A percentile compares a stretch with the other conserved stretches of the same genome.
Evolutionary conservation across 2,329 filamentous ascomycete genomes (phyloP).

Genomic region (Fusarium coicis): DNA sequence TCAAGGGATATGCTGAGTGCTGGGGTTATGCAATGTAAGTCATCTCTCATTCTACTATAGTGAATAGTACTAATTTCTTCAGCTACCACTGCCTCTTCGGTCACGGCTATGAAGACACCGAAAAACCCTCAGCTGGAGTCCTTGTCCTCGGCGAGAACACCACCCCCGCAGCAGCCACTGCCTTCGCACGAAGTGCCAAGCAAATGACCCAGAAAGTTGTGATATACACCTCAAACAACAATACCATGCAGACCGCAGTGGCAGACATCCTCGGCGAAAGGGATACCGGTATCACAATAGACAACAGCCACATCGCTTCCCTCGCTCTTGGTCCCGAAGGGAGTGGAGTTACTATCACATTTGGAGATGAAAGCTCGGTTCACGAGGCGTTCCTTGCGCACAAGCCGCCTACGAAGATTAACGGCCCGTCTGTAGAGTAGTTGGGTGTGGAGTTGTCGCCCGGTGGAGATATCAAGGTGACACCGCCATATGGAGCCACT

Average conservation of each 20-base stretch:
- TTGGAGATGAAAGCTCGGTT: background rate
- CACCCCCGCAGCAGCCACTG: background rate
- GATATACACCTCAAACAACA: background rate
- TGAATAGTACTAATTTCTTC: background rate
- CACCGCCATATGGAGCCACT: background rate
- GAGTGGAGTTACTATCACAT: background rate
- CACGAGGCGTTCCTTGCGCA: background rate
- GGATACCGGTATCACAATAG: background rate
- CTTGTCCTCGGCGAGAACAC: background rate
- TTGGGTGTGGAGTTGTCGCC: background rate
- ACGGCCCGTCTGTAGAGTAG: background rate
- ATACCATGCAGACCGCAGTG: background rate
- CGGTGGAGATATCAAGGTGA: background rate
- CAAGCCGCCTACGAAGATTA: background rate
- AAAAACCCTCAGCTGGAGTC: background rate
- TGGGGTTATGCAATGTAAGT: background rate
- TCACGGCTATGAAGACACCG: background rate
- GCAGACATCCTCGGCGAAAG: background rate
- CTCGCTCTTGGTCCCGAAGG: background rate
- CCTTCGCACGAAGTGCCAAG: background rate
- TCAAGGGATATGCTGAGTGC: background rate
- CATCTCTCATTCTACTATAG: no score
- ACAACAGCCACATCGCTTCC: background rate
- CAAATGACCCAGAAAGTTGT: background rate
- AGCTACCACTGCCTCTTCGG: background rate